phyloP scores from a whole-genome alignment of 768 basidiomycete genomes.

The Collybiopsis luxurians region DNA sequence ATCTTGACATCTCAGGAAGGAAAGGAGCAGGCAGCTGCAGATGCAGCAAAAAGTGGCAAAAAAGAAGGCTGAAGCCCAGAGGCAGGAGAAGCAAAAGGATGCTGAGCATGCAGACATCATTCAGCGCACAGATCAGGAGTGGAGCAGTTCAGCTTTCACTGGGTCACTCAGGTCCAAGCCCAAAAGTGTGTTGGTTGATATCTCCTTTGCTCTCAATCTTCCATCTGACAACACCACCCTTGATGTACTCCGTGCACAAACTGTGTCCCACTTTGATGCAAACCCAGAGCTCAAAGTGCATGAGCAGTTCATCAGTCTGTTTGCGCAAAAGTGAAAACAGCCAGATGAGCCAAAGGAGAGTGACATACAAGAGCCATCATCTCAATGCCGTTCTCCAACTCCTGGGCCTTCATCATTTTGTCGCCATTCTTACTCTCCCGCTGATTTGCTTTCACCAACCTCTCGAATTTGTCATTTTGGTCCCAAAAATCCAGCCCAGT shows the following conservation, averaged over 20 bases:
- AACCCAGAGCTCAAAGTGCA: not conserved
- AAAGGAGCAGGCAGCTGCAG: not conserved
- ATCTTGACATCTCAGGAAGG: slow-evolving; percentile 2
- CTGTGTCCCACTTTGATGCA: not conserved
- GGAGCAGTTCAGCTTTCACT: not conserved
- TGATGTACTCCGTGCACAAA: not conserved
- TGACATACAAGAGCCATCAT: no score
- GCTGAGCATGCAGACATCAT: not conserved
- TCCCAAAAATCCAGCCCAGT: no score
- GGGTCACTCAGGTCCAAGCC: not conserved
- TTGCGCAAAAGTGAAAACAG: not conserved
- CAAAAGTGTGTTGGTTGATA: not conserved
- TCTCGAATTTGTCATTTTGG: no score
- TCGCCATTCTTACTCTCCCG: no score
- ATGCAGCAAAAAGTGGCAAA: not conserved
- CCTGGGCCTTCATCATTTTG: no score
- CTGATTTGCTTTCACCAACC: no score
- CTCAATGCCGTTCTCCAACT: no score
- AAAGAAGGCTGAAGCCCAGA: not conserved
- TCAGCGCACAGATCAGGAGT: not conserved
- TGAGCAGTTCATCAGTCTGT: not conserved
- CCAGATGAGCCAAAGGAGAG: not conserved
- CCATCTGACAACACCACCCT: not conserved
- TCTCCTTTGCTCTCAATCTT: not conserved
- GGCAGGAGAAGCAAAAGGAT: not conserved